A percentile compares a stretch with the other conserved stretches of the same genome.
phyloP scores from a whole-genome alignment of 208 protist species.

The Leishmania tropica region DNA sequence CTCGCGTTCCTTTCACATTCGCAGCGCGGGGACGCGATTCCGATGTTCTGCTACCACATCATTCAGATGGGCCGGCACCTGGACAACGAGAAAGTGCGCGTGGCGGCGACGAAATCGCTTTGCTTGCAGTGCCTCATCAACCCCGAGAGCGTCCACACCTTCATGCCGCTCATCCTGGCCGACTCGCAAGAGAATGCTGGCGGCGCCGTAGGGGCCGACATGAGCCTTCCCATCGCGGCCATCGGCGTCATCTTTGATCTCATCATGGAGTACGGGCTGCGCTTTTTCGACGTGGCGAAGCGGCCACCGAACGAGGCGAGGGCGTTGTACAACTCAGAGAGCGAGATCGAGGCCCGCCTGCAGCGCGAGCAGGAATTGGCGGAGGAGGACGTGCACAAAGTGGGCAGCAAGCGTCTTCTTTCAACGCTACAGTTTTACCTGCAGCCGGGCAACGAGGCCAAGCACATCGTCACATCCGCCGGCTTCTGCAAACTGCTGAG shows the following conservation, averaged over 20 bases:
- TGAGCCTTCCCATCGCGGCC: slow-evolving; percentile 64
- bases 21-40: slow-evolving; percentile 71
- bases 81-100: slow-evolving; percentile 74
- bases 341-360: slow-evolving; percentile 57
- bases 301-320: background rate
- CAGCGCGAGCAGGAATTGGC: slow-evolving; percentile 76
- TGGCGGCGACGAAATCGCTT: slow-evolving; percentile 76
- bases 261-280: slow-evolving; percentile 87
- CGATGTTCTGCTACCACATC: slow-evolving; percentile 84
- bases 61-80: slow-evolving; percentile 86
- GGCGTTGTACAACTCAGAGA: slow-evolving; percentile 35
- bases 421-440: slow-evolving; percentile 59
- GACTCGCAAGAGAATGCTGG: slow-evolving; percentile 52
- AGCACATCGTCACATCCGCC: slow-evolving; percentile 36
- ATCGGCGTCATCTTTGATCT: slow-evolving; percentile 83
- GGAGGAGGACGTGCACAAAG: slow-evolving; percentile 85
- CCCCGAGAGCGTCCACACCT: slow-evolving; percentile 88
- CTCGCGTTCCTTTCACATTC: slow-evolving; percentile 84
- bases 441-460: slow-evolving; percentile 30
- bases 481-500: slow-evolving; percentile 90
- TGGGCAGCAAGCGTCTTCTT: slow-evolving; percentile 68
- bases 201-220: background rate
- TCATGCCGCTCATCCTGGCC: slow-evolving; percentile 83
- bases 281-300: slow-evolving; percentile 72
- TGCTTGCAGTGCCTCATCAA: slow-evolving; percentile 87